phyloP scores from a whole-genome alignment of 2,329 filamentous ascomycete species.

The Ophiostoma populinum region DNA sequence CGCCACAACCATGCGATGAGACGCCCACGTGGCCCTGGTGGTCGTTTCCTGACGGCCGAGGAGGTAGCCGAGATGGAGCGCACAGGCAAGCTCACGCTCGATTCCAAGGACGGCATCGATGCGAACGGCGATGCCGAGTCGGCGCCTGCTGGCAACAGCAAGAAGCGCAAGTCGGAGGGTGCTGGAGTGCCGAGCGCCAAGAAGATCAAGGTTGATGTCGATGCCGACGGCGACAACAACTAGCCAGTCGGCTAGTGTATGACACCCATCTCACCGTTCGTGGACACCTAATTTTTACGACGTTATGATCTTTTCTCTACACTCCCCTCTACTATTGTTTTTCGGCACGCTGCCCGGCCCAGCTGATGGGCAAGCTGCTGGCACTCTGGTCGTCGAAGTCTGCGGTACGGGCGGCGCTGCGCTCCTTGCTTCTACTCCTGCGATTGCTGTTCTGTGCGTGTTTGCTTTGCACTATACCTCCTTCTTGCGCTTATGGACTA shows the following conservation, averaged over 20 bases:
- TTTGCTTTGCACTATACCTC: not conserved
- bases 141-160: conserved; percentile 14
- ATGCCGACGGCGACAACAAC: conserved; percentile 16
- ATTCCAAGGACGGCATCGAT: conserved; percentile 21
- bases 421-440: not conserved
- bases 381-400: too few species aligned
- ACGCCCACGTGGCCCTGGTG: conserved; percentile 78
- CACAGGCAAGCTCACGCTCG: conserved; percentile 26
- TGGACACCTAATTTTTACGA: not conserved
- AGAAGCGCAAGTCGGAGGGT: conserved; percentile 44
- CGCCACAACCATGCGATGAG: conserved; percentile 98
- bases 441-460: not conserved
- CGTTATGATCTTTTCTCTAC: not conserved
- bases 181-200: conserved; percentile 32
- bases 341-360: too few species aligned
- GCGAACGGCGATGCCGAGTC: conserved; percentile 15
- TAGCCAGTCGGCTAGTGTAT: conserved; percentile 1
- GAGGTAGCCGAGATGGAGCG: conserved; percentile 84
- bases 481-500: not conserved
- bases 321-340: not conserved
- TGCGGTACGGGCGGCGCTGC: too few species aligned
- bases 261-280: not conserved
- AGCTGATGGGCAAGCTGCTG: too few species aligned
- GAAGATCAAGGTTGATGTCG: conserved; percentile 27
- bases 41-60: conserved; percentile 88